Conservation (phyloP, 148 eudicot species). For the Suaeda aralocaspica region DNA sequence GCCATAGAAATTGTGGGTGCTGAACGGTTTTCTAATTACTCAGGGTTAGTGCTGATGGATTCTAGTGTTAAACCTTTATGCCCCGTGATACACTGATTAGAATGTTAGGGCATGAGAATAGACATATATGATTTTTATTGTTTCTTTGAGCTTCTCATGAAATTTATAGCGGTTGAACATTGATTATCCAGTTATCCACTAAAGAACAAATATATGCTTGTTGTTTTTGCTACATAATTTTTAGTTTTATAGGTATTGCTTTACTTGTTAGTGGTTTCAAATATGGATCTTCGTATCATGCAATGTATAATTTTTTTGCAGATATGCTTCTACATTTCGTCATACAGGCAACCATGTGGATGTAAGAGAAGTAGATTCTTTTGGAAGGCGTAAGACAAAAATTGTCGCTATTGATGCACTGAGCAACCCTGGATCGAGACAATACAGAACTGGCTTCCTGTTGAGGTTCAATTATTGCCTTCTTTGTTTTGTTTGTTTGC, state of each 20-base stretch:
- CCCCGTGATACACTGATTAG: background rate
- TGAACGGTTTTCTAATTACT: slow-evolving; percentile 78
- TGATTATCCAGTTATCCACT: background rate
- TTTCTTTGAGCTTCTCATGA: background rate
- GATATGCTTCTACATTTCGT: slow-evolving; percentile 82
- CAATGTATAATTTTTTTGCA: slow-evolving; percentile 20
- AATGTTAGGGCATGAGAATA: background rate
- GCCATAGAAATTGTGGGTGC: slow-evolving; percentile 89
- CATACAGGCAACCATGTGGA: slow-evolving; percentile 69
- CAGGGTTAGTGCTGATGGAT: slow-evolving; percentile 56
- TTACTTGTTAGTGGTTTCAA: background rate
- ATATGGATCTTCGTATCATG: background rate
- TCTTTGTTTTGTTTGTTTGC: slow-evolving; percentile 1
- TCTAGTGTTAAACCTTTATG: background rate
- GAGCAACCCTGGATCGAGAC: slow-evolving; percentile 58
- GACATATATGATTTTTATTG: background rate
- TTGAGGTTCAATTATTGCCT: slow-evolving; percentile 40
- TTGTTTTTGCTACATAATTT: background rate
- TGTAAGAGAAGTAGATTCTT: slow-evolving; percentile 41
- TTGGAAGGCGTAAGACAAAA: slow-evolving; percentile 76
- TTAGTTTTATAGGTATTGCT: slow-evolving; percentile 7
- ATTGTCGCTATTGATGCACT: slow-evolving; percentile 87
- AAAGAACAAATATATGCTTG: background rate
- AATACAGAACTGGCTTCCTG: slow-evolving; percentile 53
- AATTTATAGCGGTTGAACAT: background rate